These are phyloP conservation scores for Tagetes erecta DNA, from an alignment of 129 eudicot species.

Conservation along the genomic window DNA sequence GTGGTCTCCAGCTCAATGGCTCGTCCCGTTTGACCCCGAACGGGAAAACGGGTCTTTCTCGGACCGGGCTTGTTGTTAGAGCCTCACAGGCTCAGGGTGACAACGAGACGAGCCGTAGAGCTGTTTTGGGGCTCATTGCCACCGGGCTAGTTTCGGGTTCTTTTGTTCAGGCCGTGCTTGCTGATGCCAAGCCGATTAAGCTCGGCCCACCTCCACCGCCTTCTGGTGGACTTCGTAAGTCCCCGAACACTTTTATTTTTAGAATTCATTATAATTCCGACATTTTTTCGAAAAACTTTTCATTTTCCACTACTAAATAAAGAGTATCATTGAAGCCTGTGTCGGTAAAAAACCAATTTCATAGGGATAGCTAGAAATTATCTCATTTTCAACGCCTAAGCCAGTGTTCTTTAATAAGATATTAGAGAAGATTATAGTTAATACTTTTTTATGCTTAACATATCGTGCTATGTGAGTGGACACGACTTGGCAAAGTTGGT, in stretches of 20 bases:
- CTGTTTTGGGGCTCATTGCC: slow-evolving; percentile 84
- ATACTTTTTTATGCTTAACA: too few species aligned
- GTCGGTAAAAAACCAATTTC: too few species aligned
- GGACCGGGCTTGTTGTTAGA: slow-evolving; percentile 59
- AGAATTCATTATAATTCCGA: not conserved
- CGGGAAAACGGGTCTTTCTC: slow-evolving; percentile 36
- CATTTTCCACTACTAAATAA: too few species aligned
- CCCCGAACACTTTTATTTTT: not conserved
- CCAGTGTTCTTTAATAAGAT: too few species aligned
- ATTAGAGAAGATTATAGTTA: too few species aligned
- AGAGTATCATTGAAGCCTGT: too few species aligned
- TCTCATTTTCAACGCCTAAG: too few species aligned
- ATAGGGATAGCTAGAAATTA: too few species aligned
- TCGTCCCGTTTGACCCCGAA: slow-evolving; percentile 47
- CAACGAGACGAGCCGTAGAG: slow-evolving; percentile 84
- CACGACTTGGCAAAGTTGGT: too few species aligned
- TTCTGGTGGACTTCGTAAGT: slow-evolving; percentile 95
- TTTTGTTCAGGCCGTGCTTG: slow-evolving; percentile 76
- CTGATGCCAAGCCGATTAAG: slow-evolving; percentile 83
- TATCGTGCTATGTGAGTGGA: too few species aligned
- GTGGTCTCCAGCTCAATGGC: slow-evolving; percentile 61
- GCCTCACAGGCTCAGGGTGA: slow-evolving; percentile 70
- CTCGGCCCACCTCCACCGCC: slow-evolving; percentile 86
- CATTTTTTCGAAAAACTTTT: not conserved
- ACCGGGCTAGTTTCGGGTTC: slow-evolving; percentile 80